phyloP scores from a whole-genome alignment of 1,139 yeast genomes.

The Lipomyces yarrowii region DNA sequence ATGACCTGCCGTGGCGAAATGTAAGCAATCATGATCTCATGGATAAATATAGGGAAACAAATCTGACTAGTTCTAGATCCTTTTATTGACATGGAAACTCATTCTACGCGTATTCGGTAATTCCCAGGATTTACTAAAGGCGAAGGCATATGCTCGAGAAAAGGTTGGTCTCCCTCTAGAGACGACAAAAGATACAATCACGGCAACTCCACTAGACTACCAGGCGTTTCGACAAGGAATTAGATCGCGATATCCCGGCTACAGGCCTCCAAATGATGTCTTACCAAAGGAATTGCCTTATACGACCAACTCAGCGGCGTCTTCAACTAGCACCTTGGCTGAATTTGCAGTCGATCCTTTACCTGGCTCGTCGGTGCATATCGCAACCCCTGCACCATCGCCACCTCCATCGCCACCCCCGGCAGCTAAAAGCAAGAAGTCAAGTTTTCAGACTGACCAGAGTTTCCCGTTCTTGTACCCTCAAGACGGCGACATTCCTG shows the following conservation, averaged over 20 bases:
- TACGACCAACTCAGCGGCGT: slow-evolving; percentile 18
- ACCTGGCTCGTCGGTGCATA: slow-evolving; percentile 67
- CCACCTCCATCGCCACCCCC: slow-evolving; percentile 54
- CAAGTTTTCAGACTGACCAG: slow-evolving; percentile 72
- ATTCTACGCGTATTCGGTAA: slow-evolving; percentile 70
- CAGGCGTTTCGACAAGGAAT: slow-evolving; percentile 77
- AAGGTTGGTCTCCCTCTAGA: slow-evolving; percentile 48
- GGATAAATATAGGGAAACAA: neutral
- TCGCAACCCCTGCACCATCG: slow-evolving; percentile 89
- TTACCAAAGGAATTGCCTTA: slow-evolving; percentile 47
- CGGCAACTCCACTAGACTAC: slow-evolving; percentile 78
- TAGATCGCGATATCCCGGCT: slow-evolving; percentile 73
- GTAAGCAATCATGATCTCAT: slow-evolving; percentile 37
- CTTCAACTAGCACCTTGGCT: slow-evolving; percentile 19
- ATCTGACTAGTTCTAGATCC: slow-evolving; percentile 29
- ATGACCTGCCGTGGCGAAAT: slow-evolving; percentile 50
- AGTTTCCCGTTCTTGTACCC: slow-evolving; percentile 83
- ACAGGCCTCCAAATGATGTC: slow-evolving; percentile 51
- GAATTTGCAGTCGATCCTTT: slow-evolving; percentile 41
- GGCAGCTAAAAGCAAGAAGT: slow-evolving; percentile 68
- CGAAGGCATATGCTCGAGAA: slow-evolving; percentile 55
- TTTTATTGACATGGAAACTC: slow-evolving; percentile 61
- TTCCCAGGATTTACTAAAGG: slow-evolving; percentile 45
- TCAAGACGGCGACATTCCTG: slow-evolving; percentile 52
- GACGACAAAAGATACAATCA: slow-evolving; percentile 42